Evolutionary conservation across 163 green algal genomes (phyloP).

Genomic region (Scenedesmus sp.): DNA sequence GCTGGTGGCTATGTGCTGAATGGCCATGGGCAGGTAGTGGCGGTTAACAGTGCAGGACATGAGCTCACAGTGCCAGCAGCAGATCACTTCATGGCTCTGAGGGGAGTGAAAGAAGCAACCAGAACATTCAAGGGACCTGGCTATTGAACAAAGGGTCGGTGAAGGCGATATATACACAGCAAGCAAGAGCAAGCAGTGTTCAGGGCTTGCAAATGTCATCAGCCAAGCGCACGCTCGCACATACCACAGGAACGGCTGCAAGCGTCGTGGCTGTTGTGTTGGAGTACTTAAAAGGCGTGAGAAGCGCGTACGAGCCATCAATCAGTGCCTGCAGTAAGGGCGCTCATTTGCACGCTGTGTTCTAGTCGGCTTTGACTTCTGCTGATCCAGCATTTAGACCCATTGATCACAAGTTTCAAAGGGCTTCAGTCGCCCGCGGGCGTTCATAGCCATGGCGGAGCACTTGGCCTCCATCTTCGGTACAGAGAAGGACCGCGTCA

Average conservation of each 20-base stretch:
- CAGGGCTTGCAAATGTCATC: not conserved
- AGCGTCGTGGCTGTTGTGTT: not conserved
- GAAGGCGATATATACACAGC: not conserved
- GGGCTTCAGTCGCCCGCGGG: not conserved
- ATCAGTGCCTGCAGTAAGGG: not conserved
- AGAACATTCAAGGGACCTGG: not conserved
- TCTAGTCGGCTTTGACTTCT: not conserved
- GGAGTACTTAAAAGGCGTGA: not conserved
- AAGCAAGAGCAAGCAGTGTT: not conserved
- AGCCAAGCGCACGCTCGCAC: not conserved
- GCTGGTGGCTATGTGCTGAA: not conserved
- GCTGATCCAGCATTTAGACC: not conserved
- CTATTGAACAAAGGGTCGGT: not conserved
- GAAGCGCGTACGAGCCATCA: not conserved
- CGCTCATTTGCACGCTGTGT: not conserved
- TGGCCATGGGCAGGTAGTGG: not conserved
- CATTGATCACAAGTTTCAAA: not conserved
- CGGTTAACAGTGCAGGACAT: not conserved
- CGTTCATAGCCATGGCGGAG: constrained; percentile 88
- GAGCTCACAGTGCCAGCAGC: not conserved
- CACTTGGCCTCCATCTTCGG: constrained; percentile 98
- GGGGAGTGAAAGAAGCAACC: not conserved
- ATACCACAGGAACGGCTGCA: not conserved
- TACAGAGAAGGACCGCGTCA: constrained; percentile 95
- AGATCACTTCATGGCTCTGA: not conserved